A percentile compares a stretch with the other conserved stretches of the same genome.
phyloP scores from a whole-genome alignment of 129 eudicot species.

The Centaurea solstitialis region DNA sequence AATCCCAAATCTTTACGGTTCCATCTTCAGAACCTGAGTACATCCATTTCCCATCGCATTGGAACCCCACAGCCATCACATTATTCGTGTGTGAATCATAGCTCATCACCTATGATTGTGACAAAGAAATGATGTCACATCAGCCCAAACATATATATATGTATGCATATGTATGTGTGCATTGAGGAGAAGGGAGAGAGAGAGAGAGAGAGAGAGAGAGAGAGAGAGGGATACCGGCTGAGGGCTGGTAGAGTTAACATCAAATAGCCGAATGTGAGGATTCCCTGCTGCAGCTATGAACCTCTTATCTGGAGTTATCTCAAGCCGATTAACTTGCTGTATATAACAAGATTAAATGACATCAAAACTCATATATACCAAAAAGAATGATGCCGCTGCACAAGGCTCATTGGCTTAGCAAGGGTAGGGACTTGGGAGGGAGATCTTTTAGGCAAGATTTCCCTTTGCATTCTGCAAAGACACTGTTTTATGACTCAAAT shows the following conservation, averaged over 20 bases:
- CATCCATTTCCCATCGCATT: constrained; percentile 98
- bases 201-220: not conserved
- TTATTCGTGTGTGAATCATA: constrained; percentile 94
- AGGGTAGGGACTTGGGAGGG: not conserved
- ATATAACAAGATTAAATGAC: not conserved
- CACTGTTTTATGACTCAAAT: not conserved
- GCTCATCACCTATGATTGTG: constrained; percentile 80
- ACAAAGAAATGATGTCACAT: not conserved
- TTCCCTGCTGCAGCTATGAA: constrained; percentile 95
- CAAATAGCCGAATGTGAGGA: constrained; percentile 91
- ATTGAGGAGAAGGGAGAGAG: not conserved
- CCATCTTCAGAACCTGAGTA: constrained; percentile 99
- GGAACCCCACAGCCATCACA: constrained; percentile 98
- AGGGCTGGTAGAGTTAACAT: constrained; percentile 83
- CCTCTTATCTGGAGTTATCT: constrained; percentile 95
- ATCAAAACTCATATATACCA: not conserved
- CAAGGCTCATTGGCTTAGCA: not conserved
- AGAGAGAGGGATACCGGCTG: constrained; percentile 61
- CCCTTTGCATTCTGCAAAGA: not conserved
- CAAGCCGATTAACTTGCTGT: constrained; percentile 97
- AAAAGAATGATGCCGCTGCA: not conserved
- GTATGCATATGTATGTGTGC: not conserved
- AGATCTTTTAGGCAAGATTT: not conserved
- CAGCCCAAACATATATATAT: constrained; percentile 3
- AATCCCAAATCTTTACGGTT: constrained; percentile 97